Base-by-base conservation (phyloP, 257 asterid species). In the Nyctanthes arbortristis region DNA sequence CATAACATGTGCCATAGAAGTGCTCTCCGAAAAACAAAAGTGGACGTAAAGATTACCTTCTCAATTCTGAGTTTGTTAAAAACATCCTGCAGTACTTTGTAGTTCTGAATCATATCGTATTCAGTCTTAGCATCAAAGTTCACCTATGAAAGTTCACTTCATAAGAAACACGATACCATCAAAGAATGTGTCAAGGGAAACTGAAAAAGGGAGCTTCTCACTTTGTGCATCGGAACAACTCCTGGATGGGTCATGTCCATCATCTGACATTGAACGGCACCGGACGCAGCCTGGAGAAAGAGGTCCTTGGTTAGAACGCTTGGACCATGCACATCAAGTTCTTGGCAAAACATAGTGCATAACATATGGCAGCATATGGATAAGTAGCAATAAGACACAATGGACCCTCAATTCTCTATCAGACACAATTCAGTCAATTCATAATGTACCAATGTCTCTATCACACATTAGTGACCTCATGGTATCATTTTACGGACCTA, bases 191-290 rank as follows among this genome's bases (percentile, higher is more conserved):
- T 64, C 24, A 1, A 11, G 63, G 76, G 5, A 9, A 25, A 45
- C 61, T 6, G 22, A 25, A 30, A 49, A 34, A 16, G 10, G 65
- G 65, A 75, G 28, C 20, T n/a, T 27, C 33, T 68, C 69, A 91
- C 98, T 91, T 89, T 92, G 83, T 92, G 98, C 92, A 92, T 92
- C 2, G 98, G 98, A 82, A 92, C 98, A 55, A 85, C 81, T 67
- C 97, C 98, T 28, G 97, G 92, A 73, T 82, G 79, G 66, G 91
- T 82, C 95, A 87, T 85, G 80, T 92, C 98, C 85, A 92, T 88
- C 94, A 92, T 79, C 84, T 92, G 98, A 64, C 98, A 92, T 69
- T 92, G 98, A 65, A 89, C 95, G 49, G 98, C 98, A 40, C 98
- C 98, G 35, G 98, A 89, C 30, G 95, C 94, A 73, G 91, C 96